A percentile compares a stretch with the other conserved stretches of the same genome.
Evolutionary conservation across 148 eudicot genomes (phyloP).

Genomic region (Chenopodium berlandieri): DNA sequence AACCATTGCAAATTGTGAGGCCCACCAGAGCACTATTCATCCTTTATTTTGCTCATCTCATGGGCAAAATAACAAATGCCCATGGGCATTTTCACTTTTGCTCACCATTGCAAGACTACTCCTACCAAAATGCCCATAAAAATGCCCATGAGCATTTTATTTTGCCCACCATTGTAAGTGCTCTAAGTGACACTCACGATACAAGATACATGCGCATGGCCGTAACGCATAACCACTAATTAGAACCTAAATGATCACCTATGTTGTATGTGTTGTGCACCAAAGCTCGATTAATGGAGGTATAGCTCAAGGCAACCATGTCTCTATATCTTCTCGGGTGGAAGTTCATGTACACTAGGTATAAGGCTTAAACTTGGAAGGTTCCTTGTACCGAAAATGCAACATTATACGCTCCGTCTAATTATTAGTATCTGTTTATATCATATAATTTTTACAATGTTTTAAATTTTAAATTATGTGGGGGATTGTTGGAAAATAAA

Average conservation of each 20-base stretch:
- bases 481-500: not conserved
- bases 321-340: not conserved
- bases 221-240: slow-evolving; percentile 1
- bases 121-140: too few relatives aligned
- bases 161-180: too few relatives aligned
- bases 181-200: not conserved
- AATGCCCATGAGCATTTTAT: too few relatives aligned
- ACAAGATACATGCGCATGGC: slow-evolving; percentile 3
- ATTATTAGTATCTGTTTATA: not conserved
- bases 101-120: too few relatives aligned
- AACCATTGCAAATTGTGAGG: too few relatives aligned
- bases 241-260: not conserved
- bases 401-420: not conserved
- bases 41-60: too few relatives aligned
- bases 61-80: too few relatives aligned
- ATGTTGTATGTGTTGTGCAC: not conserved
- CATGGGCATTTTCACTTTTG: too few relatives aligned
- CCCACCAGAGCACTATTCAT: too few relatives aligned
- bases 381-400: not conserved
- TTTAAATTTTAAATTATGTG: not conserved
- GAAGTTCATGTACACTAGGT: not conserved
- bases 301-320: not conserved
- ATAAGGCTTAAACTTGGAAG: slow-evolving; percentile 5
- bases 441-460: not conserved
- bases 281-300: not conserved